Percentiles rank a stretch among this genome's conserved stretches.
Conservation (phyloP, 164 flowering plant genomes). For the Macadamia integrifolia region DNA sequence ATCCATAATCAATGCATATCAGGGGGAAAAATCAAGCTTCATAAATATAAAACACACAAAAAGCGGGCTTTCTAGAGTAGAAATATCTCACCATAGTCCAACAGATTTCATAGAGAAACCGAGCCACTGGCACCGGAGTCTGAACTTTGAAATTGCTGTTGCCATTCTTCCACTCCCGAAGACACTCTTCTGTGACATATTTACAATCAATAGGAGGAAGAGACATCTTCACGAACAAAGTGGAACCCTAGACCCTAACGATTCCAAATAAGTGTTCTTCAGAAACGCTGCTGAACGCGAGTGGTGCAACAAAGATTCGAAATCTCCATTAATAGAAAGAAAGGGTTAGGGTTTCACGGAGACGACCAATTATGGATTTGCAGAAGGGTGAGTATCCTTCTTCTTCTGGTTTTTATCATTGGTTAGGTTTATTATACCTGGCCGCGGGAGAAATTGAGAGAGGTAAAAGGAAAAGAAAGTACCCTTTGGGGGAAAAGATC, state of each 20-base stretch:
- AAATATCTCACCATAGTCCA: constrained; percentile 45
- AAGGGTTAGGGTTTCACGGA: constrained; percentile 4
- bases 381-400: no score
- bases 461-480: no score
- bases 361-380: no score
- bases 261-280: neutral
- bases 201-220: constrained; percentile 56
- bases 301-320: neutral
- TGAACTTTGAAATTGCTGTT: constrained; percentile 41
- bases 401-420: no score
- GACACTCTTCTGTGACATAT: constrained; percentile 55
- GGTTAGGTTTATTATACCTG: no score
- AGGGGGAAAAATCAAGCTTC: no score
- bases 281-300: neutral
- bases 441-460: no score
- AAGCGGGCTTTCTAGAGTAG: neutral
- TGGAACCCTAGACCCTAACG: neutral
- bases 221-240: constrained; percentile 34
- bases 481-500: no score
- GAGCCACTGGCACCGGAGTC: constrained; percentile 56
- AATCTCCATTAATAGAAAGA: constrained; percentile 1
- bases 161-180: constrained; percentile 67
- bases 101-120: constrained; percentile 87
- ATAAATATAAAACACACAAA: no score
- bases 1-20: neutral